Evolutionary conservation across 208 protist species (phyloP), one percentile per base, ranked within the genome.

Genomic region (Blastocrithidia nonstop): DNA sequence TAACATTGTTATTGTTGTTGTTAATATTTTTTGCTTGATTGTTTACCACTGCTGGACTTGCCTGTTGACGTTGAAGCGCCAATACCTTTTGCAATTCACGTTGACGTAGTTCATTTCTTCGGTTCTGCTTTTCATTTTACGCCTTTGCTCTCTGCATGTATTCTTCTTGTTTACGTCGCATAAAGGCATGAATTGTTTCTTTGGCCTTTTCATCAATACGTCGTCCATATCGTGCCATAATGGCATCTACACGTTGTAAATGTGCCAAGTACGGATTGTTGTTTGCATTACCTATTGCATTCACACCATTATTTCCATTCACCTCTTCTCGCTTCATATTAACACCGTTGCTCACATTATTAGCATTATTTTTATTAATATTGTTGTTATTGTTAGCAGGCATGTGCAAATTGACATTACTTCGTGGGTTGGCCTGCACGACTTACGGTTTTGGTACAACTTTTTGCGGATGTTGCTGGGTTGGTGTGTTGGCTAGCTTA

Each of bases 111-210:
- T 81, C 62, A 26, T 75, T 72, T 31, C 66, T 55, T 3, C 61
- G 67, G 40, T 77, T 62, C 2, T 55, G 60, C 11, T 42, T 47
- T 37, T 82, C 76, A 22, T 69, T 38, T 36, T 84, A 58, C 27
- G 67, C 44, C 29, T 66, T 74, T 37, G 83, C 64, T n/a, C 59
- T 60, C 45, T 61, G 62, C 22, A 77, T 41, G 54, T 90, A 84
- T 31, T 77, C 81, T 56, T 91, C 81, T 33, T 87, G 81, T 53
- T 91, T 91, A 39, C 74, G 73, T 13, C 67, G 66, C 81, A 87
- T 91, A 51, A 85, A 91, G 2, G 73, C 81, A 46, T 85, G 81
- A 41, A 91, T 91, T 15, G 76, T 85, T 38, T 91, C 77, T 42
- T 77, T 70, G 9, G 76, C 73, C 47, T 64, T 66, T 36, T 65